Evolutionary conservation across 352 stramenopile species (phyloP).

Genomic region (Pythium periplocum): DNA sequence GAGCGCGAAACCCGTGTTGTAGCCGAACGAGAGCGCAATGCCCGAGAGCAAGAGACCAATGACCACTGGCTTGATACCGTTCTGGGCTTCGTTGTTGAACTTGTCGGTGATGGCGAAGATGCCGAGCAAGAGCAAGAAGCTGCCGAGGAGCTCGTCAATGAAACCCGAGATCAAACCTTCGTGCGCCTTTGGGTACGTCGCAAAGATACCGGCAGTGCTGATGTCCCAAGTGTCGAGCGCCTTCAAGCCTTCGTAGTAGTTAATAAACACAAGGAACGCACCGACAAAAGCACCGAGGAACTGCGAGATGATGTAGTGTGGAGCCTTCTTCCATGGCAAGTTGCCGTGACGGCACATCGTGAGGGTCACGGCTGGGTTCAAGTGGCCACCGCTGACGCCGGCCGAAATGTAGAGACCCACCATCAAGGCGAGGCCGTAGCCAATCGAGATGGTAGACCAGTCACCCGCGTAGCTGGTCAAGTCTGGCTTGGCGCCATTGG

Average conservation of each 20-base stretch:
- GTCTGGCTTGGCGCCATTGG: slow-evolving; percentile 39
- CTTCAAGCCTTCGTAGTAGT: slow-evolving; percentile 49
- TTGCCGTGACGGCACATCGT: slow-evolving; percentile 59
- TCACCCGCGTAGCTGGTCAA: slow-evolving; percentile 53
- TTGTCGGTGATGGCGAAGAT: slow-evolving; percentile 69
- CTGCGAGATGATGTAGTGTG: slow-evolving; percentile 59
- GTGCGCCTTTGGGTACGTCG: slow-evolving; percentile 67
- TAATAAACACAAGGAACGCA: slow-evolving; percentile 57
- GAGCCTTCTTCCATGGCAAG: slow-evolving; percentile 56
- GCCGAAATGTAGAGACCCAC: slow-evolving; percentile 63
- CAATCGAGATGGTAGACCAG: slow-evolving; percentile 66
- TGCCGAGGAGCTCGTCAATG: slow-evolving; percentile 57
- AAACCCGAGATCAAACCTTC: slow-evolving; percentile 53
- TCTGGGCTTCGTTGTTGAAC: slow-evolving; percentile 65
- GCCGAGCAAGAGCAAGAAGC: slow-evolving; percentile 50
- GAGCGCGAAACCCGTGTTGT: slow-evolving; percentile 77
- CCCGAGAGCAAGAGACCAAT: slow-evolving; percentile 68
- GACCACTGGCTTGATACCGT: slow-evolving; percentile 60
- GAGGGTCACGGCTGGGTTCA: slow-evolving; percentile 66
- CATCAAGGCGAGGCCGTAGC: slow-evolving; percentile 68
- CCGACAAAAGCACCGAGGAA: slow-evolving; percentile 60
- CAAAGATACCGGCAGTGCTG: slow-evolving; percentile 63
- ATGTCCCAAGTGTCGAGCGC: slow-evolving; percentile 59
- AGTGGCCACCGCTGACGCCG: slow-evolving; percentile 58
- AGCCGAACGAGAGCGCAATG: slow-evolving; percentile 74